Percentiles rank a stretch among this genome's conserved stretches.
These are phyloP conservation scores for Evansstolkia leycettana DNA, from an alignment of 495 filamentous ascomycete species.

Conservation along the genomic window DNA sequence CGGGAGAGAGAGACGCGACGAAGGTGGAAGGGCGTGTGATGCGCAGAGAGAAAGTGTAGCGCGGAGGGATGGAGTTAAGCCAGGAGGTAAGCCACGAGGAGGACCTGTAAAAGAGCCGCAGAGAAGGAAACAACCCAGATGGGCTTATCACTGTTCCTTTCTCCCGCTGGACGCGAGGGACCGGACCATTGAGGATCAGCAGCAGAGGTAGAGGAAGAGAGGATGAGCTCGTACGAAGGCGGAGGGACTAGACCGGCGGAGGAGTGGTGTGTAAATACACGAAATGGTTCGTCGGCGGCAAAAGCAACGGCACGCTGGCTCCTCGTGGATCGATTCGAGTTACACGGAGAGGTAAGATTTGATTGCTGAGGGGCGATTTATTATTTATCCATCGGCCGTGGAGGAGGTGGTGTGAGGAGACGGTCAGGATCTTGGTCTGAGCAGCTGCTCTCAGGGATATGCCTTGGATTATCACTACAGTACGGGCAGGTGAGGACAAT, in stretches of 20 bases:
- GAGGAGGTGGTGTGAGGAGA: too few species aligned
- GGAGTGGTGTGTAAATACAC: constrained; percentile 5
- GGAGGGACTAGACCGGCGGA: constrained; percentile 1
- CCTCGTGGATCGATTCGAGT: constrained; percentile 7
- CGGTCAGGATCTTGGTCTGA: too few species aligned
- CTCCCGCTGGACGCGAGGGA: too few species aligned
- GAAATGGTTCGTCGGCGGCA: constrained; percentile 13
- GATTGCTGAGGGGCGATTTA: constrained; percentile 5
- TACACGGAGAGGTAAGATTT: constrained; percentile 7
- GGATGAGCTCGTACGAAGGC: background rate
- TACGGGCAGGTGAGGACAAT: background rate
- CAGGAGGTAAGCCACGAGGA: background rate
- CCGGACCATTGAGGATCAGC: too few species aligned
- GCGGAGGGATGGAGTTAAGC: background rate
- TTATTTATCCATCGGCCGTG: too few species aligned
- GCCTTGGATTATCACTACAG: background rate
- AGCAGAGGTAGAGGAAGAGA: too few species aligned
- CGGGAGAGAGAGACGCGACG: constrained; percentile 5
- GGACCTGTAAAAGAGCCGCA: background rate
- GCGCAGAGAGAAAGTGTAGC: constrained; percentile 1
- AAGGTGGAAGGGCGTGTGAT: too few species aligned
- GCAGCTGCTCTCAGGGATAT: too few species aligned
- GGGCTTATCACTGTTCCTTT: too few species aligned
- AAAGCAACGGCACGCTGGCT: constrained; percentile 9
- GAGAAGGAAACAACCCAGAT: background rate